Evolutionary conservation across 108 stramenopile genomes (phyloP).

Genomic region (Skeletonema marinoi): DNA sequence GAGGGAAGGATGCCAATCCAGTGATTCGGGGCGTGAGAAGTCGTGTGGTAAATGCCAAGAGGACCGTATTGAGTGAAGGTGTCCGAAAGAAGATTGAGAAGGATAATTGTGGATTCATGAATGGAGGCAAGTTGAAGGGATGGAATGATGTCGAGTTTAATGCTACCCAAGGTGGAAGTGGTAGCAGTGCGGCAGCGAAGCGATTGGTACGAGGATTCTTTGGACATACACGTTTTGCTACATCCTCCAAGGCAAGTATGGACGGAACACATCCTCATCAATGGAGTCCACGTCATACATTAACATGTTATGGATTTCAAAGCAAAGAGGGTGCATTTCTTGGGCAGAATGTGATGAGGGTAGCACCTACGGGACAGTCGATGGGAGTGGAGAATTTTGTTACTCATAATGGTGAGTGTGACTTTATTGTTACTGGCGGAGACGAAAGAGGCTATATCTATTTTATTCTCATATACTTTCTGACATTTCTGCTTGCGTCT

Average conservation of each 20-base stretch:
- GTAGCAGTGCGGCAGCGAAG: neutral
- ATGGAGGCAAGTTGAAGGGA: conserved; percentile 3
- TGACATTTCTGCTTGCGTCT: neutral
- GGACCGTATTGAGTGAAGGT: conserved; percentile 59
- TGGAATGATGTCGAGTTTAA: conserved; percentile 8
- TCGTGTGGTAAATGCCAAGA: conserved; percentile 73
- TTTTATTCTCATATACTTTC: neutral
- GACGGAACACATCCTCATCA: conserved; percentile 78
- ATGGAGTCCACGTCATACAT: conserved; percentile 50
- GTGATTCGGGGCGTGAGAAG: conserved; percentile 47
- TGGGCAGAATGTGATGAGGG: too few species aligned
- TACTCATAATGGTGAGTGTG: conserved; percentile 57
- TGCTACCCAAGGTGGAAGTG: neutral
- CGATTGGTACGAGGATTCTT: conserved; percentile 40
- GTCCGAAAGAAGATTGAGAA: conserved; percentile 45
- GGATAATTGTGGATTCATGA: conserved; percentile 1
- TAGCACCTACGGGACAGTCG: neutral
- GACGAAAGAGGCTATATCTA: neutral
- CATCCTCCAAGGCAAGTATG: conserved; percentile 55
- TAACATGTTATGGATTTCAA: too few species aligned
- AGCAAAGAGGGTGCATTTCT: too few species aligned
- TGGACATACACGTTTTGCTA: conserved; percentile 80
- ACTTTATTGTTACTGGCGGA: too few species aligned
- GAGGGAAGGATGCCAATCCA: neutral
- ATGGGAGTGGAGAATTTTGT: conserved; percentile 60